Conservation (phyloP, 208 protist species). For the Leishmania braziliensis region DNA sequence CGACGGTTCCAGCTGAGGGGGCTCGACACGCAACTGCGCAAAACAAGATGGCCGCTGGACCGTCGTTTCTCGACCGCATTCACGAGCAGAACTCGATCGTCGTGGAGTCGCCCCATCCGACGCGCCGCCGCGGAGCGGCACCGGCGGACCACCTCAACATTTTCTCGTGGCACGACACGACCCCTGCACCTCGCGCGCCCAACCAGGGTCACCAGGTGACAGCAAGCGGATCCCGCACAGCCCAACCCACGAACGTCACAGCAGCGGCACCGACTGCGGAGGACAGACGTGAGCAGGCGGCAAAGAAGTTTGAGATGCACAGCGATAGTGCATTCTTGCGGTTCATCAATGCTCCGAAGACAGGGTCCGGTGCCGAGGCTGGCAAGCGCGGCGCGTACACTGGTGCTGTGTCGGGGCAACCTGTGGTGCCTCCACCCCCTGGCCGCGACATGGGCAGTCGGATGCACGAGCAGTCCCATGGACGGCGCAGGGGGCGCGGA, state of each 20-base stretch:
- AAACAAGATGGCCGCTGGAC: conserved; percentile 40
- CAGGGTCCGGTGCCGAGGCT: background rate
- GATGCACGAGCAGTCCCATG: conserved; percentile 27
- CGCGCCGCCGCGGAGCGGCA: conserved; percentile 19
- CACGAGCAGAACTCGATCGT: conserved; percentile 26
- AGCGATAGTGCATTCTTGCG: conserved; percentile 61
- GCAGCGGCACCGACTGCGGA: conserved; percentile 13
- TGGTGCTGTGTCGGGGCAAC: background rate
- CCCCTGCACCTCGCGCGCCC: background rate
- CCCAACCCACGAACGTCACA: conserved; percentile 6
- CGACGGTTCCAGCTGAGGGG: conserved; percentile 3
- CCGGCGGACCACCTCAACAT: conserved; percentile 64
- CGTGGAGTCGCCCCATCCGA: conserved; percentile 7
- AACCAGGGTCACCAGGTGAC: conserved; percentile 1
- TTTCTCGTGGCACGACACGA: conserved; percentile 66
- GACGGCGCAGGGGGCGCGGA: conserved; percentile 15
- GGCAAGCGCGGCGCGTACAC: background rate
- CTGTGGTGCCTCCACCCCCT: background rate
- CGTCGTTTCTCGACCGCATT: conserved; percentile 66
- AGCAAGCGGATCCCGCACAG: conserved; percentile 9
- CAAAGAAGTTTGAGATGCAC: conserved; percentile 57
- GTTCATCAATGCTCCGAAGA: conserved; percentile 56
- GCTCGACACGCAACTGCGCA: conserved; percentile 30
- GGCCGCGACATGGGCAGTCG: conserved; percentile 30
- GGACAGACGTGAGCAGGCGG: conserved; percentile 37